A percentile compares a stretch with the other conserved stretches of the same genome.
phyloP scores from a whole-genome alignment of 352 stramenopile species.

The Globisporangium perplexum region DNA sequence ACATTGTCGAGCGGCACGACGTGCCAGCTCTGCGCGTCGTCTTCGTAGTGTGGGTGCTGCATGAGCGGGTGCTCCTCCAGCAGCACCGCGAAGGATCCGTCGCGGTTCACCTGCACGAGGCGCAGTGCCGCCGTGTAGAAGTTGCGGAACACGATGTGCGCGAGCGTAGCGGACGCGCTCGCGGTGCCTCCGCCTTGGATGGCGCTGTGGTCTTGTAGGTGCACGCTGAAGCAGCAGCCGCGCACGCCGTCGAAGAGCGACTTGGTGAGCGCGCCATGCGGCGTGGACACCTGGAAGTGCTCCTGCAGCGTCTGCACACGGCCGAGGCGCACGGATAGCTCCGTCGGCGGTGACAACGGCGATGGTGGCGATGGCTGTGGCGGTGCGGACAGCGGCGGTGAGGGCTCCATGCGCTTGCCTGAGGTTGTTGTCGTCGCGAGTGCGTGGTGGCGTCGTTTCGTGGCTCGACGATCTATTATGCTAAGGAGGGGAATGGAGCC shows the following conservation, averaged over 20 bases:
- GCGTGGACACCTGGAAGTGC: slow-evolving; percentile 12
- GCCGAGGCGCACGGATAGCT: slow-evolving; percentile 15
- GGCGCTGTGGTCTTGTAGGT: slow-evolving; percentile 15
- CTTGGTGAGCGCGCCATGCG: slow-evolving; percentile 11
- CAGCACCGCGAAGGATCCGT: slow-evolving; percentile 35
- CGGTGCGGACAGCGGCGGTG: not conserved
- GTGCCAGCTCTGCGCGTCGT: slow-evolving; percentile 71
- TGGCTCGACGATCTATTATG: not conserved
- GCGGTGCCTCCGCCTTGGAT: not conserved
- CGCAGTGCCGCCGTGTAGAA: slow-evolving; percentile 55
- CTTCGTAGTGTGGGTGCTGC: slow-evolving; percentile 50
- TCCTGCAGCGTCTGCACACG: slow-evolving; percentile 14
- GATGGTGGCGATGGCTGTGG: not conserved
- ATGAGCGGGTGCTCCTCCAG: slow-evolving; percentile 42
- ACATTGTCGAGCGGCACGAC: slow-evolving; percentile 50
- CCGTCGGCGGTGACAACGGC: slow-evolving; percentile 5
- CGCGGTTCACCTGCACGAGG: slow-evolving; percentile 40
- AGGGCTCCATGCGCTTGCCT: not conserved
- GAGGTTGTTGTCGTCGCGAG: too few relatives aligned
- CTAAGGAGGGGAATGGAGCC: not conserved
- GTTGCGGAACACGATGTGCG: slow-evolving; percentile 55
- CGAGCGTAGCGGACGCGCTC: slow-evolving; percentile 6
- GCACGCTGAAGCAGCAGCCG: slow-evolving; percentile 32
- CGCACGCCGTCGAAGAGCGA: slow-evolving; percentile 22
- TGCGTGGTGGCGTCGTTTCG: not conserved